These are phyloP conservation scores for Metschnikowia lochheadii DNA, from an alignment of 805 yeast genomes.

Conservation along the genomic window DNA sequence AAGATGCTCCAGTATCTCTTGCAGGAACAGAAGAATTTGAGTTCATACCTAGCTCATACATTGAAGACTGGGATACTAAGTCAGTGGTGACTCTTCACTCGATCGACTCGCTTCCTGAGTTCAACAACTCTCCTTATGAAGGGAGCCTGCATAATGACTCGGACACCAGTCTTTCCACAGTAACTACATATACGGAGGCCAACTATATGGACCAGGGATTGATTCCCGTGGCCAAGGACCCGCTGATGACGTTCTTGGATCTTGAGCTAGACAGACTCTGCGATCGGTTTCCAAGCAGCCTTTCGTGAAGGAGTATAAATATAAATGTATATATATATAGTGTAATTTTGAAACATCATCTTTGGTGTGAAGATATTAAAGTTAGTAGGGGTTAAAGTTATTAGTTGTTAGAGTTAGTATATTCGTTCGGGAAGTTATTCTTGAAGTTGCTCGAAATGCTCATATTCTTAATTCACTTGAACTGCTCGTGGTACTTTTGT, in stretches of 20 bases:
- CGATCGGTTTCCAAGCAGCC: slow-evolving; percentile 7
- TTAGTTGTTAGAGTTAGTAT: too few relatives aligned
- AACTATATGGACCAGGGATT: slow-evolving; percentile 5
- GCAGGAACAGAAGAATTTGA: slow-evolving; percentile 4
- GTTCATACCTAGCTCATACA: not conserved
- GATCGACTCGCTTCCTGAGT: slow-evolving; percentile 12
- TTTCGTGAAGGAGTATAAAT: not conserved
- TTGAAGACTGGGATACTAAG: not conserved
- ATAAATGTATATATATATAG: not conserved
- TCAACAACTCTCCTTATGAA: slow-evolving; percentile 8
- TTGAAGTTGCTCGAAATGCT: too few relatives aligned
- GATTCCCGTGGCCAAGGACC: slow-evolving; percentile 7
- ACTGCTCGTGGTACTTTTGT: too few relatives aligned
- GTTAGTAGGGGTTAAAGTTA: too few relatives aligned
- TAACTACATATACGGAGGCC: slow-evolving; percentile 22
- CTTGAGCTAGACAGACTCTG: slow-evolving; percentile 13
- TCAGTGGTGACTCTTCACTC: slow-evolving; percentile 13
- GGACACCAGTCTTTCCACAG: slow-evolving; percentile 27
- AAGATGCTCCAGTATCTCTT: not conserved
- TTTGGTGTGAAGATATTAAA: not conserved
- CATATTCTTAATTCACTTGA: too few relatives aligned
- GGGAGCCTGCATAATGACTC: slow-evolving; percentile 23
- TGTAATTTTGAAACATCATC: too few relatives aligned
- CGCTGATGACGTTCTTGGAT: slow-evolving; percentile 13
- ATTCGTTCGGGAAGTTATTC: too few relatives aligned